Evolutionary conservation across 1,139 yeast genomes (phyloP).

Genomic region (Sugiyamaella paludigena): DNA sequence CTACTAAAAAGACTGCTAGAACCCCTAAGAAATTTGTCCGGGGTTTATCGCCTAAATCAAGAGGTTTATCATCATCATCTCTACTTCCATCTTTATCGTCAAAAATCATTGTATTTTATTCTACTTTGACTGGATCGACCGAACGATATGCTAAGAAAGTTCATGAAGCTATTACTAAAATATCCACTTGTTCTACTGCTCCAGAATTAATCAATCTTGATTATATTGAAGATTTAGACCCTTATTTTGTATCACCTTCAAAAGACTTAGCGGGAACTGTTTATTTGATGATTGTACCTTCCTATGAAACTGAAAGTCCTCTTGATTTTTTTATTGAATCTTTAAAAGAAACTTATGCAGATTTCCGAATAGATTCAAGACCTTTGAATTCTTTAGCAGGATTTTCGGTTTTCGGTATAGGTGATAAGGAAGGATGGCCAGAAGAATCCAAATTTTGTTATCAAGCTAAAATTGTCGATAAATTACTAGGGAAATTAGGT

Average conservation of each 20-base stretch:
- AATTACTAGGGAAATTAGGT: slow-evolving; percentile 76
- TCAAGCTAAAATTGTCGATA: slow-evolving; percentile 75
- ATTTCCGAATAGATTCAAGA: slow-evolving; percentile 79
- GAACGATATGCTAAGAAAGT: slow-evolving; percentile 62
- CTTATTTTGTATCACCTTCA: slow-evolving; percentile 64
- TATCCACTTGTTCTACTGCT: slow-evolving; percentile 26
- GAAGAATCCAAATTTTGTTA: slow-evolving; percentile 69
- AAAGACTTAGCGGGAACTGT: slow-evolving; percentile 35
- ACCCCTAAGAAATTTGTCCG: slow-evolving; percentile 11
- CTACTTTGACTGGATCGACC: slow-evolving; percentile 82
- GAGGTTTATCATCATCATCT: slow-evolving; percentile 21
- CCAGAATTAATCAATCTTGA: slow-evolving; percentile 68
- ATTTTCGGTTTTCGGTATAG: slow-evolving; percentile 81
- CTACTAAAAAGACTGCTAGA: slow-evolving; percentile 23
- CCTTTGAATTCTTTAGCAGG: slow-evolving; percentile 69
- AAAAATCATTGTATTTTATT: slow-evolving; percentile 61
- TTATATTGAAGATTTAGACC: slow-evolving; percentile 81
- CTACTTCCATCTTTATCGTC: slow-evolving; percentile 31
- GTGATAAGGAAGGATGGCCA: slow-evolving; percentile 87
- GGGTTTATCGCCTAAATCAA: slow-evolving; percentile 17
- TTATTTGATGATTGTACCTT: slow-evolving; percentile 76
- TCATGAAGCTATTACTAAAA: slow-evolving; percentile 34
- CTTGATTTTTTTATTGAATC: slow-evolving; percentile 83
- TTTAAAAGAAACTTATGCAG: slow-evolving; percentile 74
- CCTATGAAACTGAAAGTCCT: slow-evolving; percentile 91